Base-by-base conservation (phyloP, 495 filamentous ascomycete genomes). In the Apiosordaria backusii region DNA sequence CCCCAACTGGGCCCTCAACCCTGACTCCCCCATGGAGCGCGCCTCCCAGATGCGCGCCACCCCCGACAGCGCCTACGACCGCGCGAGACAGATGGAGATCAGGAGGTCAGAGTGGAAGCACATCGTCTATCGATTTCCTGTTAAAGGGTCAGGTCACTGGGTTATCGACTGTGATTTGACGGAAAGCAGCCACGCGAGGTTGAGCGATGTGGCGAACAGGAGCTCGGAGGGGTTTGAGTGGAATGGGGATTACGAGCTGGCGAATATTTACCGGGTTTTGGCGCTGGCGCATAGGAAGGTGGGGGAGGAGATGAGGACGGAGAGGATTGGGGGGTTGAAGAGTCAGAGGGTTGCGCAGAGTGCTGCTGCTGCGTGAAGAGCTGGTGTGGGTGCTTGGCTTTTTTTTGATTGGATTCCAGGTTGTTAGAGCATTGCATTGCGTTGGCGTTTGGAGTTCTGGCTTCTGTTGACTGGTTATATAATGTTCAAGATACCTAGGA, bases 41-140 rank as follows among this genome's bases (percentile, higher is more conserved):
- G 40, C 68, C 23, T 71, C 69, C 18, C 69, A 71, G 54, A 10
- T 65, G 50, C 66, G 67, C 35, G 67, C 69, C 15, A 72, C 67
- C 4, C 59, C 67, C 21, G 67, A 69, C 62, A 68, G 66, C 40
- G 70, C 70, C 0, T 72, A 72, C 57, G 70, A 72, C 65, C 67
- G 70, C 13, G 70, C 70, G 6, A 61, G 64, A 21, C 52, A 67
- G 45, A 67, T 72, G 70, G 70, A 72, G 57, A 58, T 72, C 13
- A 65, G 68, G 15, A 61, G 67, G 18, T 65, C 61, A 9, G 65
- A 69, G 63, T 69, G 67, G 67, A 72, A 69, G 60, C 64, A 67
- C 35, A 61, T 64, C 9, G 63, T 67, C 0, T 69, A 69, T 27
- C 58, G 63, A 21, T 68, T 69, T 60, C 64, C 70, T 18, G 66